phyloP scores from a whole-genome alignment of 176 grass and related monocot species.

The Alloteropsis semialata region DNA sequence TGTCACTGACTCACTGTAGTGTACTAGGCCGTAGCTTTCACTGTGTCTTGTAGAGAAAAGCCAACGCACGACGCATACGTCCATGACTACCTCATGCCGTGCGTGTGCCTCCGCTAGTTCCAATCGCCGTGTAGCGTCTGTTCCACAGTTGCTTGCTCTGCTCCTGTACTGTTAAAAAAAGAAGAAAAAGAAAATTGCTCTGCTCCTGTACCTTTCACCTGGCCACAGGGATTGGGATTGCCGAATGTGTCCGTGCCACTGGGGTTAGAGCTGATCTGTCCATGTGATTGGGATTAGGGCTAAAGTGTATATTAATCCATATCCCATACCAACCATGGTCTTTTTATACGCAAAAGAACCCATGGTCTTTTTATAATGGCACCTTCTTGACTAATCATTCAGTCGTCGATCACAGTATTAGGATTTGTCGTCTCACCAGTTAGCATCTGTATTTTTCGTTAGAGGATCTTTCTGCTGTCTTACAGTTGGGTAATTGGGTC shows the following conservation, averaged over 20 bases:
- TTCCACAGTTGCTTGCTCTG: not conserved
- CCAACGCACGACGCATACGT: not conserved
- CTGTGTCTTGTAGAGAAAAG: not conserved
- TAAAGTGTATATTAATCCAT: not conserved
- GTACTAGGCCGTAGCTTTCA: not conserved
- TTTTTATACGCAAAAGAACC: no score
- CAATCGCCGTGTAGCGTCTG: not conserved
- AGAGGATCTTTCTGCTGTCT: not conserved
- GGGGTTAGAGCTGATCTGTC: not conserved
- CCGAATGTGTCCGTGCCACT: not conserved
- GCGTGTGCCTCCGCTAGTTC: not conserved
- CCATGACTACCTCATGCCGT: not conserved
- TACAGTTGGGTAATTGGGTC: not conserved
- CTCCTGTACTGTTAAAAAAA: no score
- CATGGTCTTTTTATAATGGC: not conserved
- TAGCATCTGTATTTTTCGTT: not conserved
- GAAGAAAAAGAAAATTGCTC: no score
- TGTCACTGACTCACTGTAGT: not conserved
- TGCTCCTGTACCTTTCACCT: not conserved
- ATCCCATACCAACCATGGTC: not conserved
- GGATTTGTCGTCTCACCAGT: not conserved
- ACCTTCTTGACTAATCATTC: not conserved
- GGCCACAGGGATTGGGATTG: not conserved
- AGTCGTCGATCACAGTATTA: not conserved
- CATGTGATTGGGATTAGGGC: not conserved